Base-by-base conservation (phyloP, 176 grass and related monocot genomes). In the Musa troglodytarum region DNA sequence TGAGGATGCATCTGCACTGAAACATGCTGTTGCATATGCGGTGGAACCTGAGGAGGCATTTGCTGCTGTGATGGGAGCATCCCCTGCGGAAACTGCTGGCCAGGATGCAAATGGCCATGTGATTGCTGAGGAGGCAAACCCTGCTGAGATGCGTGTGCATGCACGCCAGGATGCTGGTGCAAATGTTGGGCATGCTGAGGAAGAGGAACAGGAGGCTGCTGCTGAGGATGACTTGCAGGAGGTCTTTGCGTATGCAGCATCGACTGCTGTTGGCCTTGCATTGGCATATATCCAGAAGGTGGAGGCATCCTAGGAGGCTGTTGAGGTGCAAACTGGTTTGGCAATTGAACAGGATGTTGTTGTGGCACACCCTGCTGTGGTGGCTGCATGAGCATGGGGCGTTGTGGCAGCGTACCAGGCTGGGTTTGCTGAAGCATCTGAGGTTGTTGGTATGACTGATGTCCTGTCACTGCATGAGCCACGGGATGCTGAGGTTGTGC, bases 371-470 rank as follows among this genome's bases (percentile, higher is more conserved):
- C 76, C 68, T 90, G 79, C 51, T 88, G 86, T 16, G 82, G 88
- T 74, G 78, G 56, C 53, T 77, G 64, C 20, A 54, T 54, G 53
- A 88, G 50, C 65, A 49, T 74, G 76, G 85, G 81, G 8, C 2
- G 83, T 75, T 85, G 88, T 53, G 82, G 52, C 22, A 77, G 69
- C 73, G 78, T 81, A 79, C 76, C 74, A 73, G 86, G 76, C 55
- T 79, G 69, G 74, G 61, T 65, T 77, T 77, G 73, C 26, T 49
- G 73, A n/a, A 59, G 22, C 9, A 74, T 65, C 74, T 88, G 87
- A 57, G 88, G 80, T 50, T 88, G 86, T 20, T 74, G 68, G 81
- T 85, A 87, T 21, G 84, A 82, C 68, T 84, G 87, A 74, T 89
- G 87, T 8, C 81, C 77, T 25, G 26, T 76, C 69, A 82, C 76